Evolutionary conservation across 2,329 filamentous ascomycete species (phyloP), one percentile per base, ranked within the genome.

Genomic region (Beauveria sp.): DNA sequence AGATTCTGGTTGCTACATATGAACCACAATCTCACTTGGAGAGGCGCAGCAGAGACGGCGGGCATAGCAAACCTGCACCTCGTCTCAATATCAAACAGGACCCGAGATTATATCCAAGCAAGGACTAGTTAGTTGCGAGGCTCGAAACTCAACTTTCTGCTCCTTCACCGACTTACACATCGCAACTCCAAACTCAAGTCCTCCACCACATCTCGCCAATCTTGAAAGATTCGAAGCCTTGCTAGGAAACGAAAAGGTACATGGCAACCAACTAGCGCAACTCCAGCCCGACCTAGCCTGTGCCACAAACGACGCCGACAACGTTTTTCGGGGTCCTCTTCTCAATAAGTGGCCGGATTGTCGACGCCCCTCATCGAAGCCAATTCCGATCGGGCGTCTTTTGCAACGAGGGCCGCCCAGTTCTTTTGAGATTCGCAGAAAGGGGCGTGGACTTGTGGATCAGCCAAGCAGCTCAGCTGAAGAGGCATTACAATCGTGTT

Each of bases 281-380:
- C 12, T 20, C 55, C 18, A 22, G 22, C 22, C 26, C 37, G 12
- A 52, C 46, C 46, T 22, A 43, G 55, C 57, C 57, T 60, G 40
- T 47, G 51, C 50, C 41, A 28, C 50, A 20, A 48, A 41, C 43
- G 22, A 54, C 48, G 48, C 50, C 30, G 50, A 53, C 50, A 60
- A 60, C 50, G 50, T 60, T 60, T 53, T 53, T 40, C 16, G 43
- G 50, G 51, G 50, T 60, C 50, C 41, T 52, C 41, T 60, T 55
- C 50, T 47, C 48, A 43, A 14, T 14, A 0, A 34, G 50, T 60
- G 50, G 41, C 58, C 22, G 22, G 20, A 52, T 34, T 37, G 22
- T 12, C 12, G 14, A 37, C 26, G 28, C 43, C 22, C 50, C 30
- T 52, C 18, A 30, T 14, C 6, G n/a, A 30, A 40, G 47, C n/a